phyloP scores from a whole-genome alignment of 2,329 filamentous ascomycete genomes.

The Aspergillus sp. region DNA sequence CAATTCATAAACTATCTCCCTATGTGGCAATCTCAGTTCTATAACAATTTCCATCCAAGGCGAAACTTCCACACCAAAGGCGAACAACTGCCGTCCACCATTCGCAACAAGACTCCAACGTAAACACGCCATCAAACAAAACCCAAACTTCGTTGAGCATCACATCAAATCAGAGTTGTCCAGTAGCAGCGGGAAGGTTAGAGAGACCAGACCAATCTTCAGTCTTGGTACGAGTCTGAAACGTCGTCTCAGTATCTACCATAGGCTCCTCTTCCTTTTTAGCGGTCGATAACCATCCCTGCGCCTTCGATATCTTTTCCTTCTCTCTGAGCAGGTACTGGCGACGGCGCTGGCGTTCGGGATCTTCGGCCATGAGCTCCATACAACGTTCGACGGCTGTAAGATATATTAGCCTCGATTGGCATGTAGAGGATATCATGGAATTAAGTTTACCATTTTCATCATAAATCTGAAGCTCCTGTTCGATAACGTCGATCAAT shows the following conservation, averaged over 20 bases:
- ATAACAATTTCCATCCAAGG: too few species aligned
- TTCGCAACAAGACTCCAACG: background rate
- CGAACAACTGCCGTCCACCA: too few species aligned
- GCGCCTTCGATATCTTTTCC: conserved; percentile 28
- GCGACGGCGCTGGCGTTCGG: conserved; percentile 27
- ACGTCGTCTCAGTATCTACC: background rate
- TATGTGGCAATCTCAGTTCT: too few species aligned
- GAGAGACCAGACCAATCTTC: background rate
- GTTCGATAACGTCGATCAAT: conserved; percentile 24
- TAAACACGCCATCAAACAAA: background rate
- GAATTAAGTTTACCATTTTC: conserved; percentile 21
- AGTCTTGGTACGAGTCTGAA: background rate
- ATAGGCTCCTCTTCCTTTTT: conserved; percentile 9
- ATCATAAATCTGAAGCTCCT: conserved; percentile 22
- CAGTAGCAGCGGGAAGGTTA: background rate
- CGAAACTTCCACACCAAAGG: too few species aligned
- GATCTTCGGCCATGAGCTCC: conserved; percentile 33
- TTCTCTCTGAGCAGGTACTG: conserved; percentile 23
- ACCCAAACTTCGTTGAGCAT: background rate
- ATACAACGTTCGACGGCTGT: conserved; percentile 28
- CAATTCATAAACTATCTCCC: background rate
- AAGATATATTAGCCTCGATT: background rate
- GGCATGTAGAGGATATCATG: background rate
- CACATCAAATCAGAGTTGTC: background rate
- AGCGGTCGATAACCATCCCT: conserved; percentile 22